Base-by-base conservation (phyloP, 2,329 filamentous ascomycete species). In the Pleurostoma richardsiae region DNA sequence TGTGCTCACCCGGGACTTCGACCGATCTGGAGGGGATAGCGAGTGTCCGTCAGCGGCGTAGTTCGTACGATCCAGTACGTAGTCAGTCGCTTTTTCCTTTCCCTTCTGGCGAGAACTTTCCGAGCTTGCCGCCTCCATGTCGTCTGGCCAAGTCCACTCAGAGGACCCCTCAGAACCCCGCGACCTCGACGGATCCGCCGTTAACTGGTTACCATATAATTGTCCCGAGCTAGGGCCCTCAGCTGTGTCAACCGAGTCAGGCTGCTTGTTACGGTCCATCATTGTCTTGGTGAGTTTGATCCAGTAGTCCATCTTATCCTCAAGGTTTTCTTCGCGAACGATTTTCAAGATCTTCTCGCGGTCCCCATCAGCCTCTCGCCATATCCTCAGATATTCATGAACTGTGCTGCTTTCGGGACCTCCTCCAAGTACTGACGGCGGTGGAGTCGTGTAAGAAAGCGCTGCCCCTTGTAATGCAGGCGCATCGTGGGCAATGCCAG, bases 301-400 rank as follows among this genome's bases (percentile, higher is more conserved):
- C 70, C 82, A 80, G 59, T 81, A 80, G 8, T 70, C 68, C 31
- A 88, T 70, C 43, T 77, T 75, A 8, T 80, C 77, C 46, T 78
- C 71, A 3, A 80, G 71, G 4, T 76, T 73, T 54, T 86, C 82
- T 36, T 80, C 74, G 38, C 77, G 73, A 30, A 86, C 82, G 27
- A 87, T 80, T 39, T 73, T 68, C 3, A 85, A 54, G 29, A 87
- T 80, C 49, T 72, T 74, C 33, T 77, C 70, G 0, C 75, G 74
- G 54, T 86, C 74, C 4, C 82, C 82, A 40, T 74, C 73, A 1
- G 82, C 81, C 46, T 78, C 77, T 39, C 74, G 71, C 62, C 82
- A 84, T 36, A 79, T 82, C 46, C 70, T 72, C 54, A 76, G 67
- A 62, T 68, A 80, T 57, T 70, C 76, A 49, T 59, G 69, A 30